Evolutionary conservation across 805 yeast species (phyloP).

Genomic region (Myxozyma melibiosi): DNA sequence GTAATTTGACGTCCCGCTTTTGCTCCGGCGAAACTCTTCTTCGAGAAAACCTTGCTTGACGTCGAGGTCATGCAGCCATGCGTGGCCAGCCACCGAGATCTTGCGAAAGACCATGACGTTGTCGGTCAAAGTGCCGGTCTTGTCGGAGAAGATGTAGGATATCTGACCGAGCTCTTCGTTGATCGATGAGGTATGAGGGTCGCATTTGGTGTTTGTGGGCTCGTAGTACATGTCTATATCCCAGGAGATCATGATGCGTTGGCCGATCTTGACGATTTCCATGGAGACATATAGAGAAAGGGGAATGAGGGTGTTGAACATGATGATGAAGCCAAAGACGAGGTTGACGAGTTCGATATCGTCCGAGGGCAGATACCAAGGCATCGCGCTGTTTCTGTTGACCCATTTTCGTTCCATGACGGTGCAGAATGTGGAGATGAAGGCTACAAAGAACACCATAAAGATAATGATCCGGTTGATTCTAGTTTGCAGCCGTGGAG

Average conservation of each 20-base stretch:
- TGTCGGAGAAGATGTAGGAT: slow-evolving; percentile 90
- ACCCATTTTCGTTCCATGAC: slow-evolving; percentile 67
- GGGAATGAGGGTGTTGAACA: slow-evolving; percentile 96
- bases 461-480: slow-evolving; percentile 82
- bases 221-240: slow-evolving; percentile 94
- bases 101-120: slow-evolving; percentile 91
- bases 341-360: slow-evolving; percentile 88
- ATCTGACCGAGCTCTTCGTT: slow-evolving; percentile 97
- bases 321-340: slow-evolving; percentile 92
- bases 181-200: slow-evolving; percentile 91
- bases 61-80: slow-evolving; percentile 84
- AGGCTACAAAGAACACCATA: slow-evolving; percentile 81
- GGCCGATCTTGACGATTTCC: slow-evolving; percentile 92
- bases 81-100: slow-evolving; percentile 80
- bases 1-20: background rate
- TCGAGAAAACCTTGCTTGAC: slow-evolving; percentile 42
- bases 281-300: slow-evolving; percentile 91
- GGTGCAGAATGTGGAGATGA: slow-evolving; percentile 75
- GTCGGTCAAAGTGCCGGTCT: slow-evolving; percentile 96
- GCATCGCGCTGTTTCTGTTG: slow-evolving; percentile 45
- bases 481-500: slow-evolving; percentile 84
- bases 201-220: slow-evolving; percentile 85
- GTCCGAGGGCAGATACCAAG: slow-evolving; percentile 73
- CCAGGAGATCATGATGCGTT: slow-evolving; percentile 75
- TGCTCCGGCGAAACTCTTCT: slow-evolving; percentile 13